phyloP scores from a whole-genome alignment of 2,329 filamentous ascomycete genomes.

The Epichloe brachyelytri region DNA sequence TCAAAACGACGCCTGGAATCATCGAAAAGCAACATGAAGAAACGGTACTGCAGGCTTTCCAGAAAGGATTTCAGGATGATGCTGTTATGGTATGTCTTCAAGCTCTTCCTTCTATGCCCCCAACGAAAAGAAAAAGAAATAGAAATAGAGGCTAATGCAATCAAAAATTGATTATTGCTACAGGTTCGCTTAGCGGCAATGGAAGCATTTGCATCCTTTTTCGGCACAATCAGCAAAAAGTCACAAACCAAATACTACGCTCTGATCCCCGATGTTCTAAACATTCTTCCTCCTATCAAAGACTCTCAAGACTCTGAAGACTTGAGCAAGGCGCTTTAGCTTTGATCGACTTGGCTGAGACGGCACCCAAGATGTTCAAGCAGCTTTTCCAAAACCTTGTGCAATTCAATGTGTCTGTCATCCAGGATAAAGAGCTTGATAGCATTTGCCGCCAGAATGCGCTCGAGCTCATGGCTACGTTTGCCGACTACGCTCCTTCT shows the following conservation, averaged over 20 bases:
- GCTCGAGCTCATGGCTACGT: conserved; percentile 93
- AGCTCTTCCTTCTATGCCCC: not conserved
- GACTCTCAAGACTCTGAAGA: conserved; percentile 83
- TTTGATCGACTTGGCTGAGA: conserved; percentile 86
- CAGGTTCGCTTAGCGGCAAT: conserved; percentile 86
- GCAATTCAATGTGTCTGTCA: conserved; percentile 81
- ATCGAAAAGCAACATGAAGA: conserved; percentile 94
- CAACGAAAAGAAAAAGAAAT: not conserved
- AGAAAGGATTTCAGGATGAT: conserved; percentile 82
- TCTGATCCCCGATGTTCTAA: conserved; percentile 81
- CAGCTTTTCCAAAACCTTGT: conserved; percentile 85
- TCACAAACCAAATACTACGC: conserved; percentile 76
- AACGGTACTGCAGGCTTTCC: conserved; percentile 77
- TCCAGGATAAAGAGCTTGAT: conserved; percentile 89
- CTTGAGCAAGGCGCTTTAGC: conserved; percentile 82
- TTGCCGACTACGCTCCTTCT: conserved; percentile 83
- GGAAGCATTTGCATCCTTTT: conserved; percentile 94
- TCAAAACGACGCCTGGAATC: conserved; percentile 85
- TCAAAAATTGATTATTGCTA: conserved; percentile 1
- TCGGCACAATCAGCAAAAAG: conserved; percentile 81
- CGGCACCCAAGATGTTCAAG: conserved; percentile 97
- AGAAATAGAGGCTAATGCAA: no score
- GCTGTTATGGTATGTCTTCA: conserved; percentile 52
- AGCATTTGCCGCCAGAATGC: conserved; percentile 89
- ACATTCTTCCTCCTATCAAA: conserved; percentile 88